These are phyloP conservation scores for Elaeis guineensis DNA, from an alignment of 176 grass and related monocot species.

Conservation along the genomic window DNA sequence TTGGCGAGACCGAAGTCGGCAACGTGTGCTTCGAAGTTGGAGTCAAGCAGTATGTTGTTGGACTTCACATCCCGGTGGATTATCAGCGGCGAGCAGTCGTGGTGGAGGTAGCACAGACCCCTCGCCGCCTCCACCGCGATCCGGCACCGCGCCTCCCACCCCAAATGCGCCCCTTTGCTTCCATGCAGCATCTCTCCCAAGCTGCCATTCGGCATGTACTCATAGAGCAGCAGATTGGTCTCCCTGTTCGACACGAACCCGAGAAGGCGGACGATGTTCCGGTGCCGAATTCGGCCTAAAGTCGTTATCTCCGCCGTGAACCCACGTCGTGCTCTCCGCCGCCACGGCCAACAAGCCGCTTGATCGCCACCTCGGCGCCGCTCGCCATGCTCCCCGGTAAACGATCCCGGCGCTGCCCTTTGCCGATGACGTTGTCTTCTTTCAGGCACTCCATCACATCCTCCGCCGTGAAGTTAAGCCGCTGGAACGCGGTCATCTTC, in stretches of 20 bases:
- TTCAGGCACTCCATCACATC: conserved; percentile 85
- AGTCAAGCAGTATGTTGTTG: conserved; percentile 89
- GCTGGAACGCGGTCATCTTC: conserved; percentile 87
- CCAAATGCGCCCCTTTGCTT: conserved; percentile 56
- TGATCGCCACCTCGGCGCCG: conserved; percentile 64
- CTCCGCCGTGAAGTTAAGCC: conserved; percentile 53
- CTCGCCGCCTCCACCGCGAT: conserved; percentile 67
- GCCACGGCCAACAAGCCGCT: conserved; percentile 47
- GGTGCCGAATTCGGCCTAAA: conserved; percentile 73
- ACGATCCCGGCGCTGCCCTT: conserved; percentile 90
- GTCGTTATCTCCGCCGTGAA: conserved; percentile 85
- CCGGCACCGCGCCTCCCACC: conserved; percentile 44
- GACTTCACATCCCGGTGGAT: conserved; percentile 90
- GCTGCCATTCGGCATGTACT: conserved; percentile 88
- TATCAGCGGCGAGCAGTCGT: conserved; percentile 71
- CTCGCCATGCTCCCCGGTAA: conserved; percentile 46
- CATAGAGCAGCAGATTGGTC: conserved; percentile 76
- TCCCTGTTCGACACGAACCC: conserved; percentile 80
- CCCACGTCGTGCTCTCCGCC: conserved; percentile 53
- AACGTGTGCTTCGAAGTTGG: conserved; percentile 75
- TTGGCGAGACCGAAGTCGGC: conserved; percentile 95
- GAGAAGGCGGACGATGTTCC: conserved; percentile 75
- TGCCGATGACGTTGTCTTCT: conserved; percentile 90
- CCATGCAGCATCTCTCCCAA: conserved; percentile 81
- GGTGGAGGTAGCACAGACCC: conserved; percentile 87